Base-by-base conservation (phyloP, 208 protist genomes). In the Crithidia mellificae region DNA sequence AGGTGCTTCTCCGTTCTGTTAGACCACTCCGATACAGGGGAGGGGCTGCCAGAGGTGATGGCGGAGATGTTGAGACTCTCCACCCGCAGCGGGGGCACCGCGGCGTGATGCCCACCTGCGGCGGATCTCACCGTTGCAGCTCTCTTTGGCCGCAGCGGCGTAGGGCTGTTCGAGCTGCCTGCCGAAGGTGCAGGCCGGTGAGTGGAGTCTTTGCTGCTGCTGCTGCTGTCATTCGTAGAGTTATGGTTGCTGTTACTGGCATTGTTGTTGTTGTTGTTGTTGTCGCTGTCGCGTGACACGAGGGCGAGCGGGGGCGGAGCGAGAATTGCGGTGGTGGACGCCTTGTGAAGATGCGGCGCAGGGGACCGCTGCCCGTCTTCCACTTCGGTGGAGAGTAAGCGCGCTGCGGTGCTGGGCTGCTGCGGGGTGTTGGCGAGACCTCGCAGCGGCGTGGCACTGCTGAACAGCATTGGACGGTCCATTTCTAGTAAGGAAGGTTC, bases 1-100 rank as follows among this genome's bases (percentile, higher is more conserved):
- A 2, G 47, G 47, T 61, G 19, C 59, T 62, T 59, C 68, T 30
- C 36, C 11, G 59, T 62, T n/a, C 54, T 61, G 51, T 67, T 62
- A 0, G 58, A 67, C 68, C 41, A 55, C 38, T 59, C 41, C 14
- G 59, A 63, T 6, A 39, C 20, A 24, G 68, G 59, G 17, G 68
- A 74, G 8, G 59, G 52, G 29, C 8, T 55, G 25, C 59, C 59
- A 12, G 68, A 74, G 7, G 27, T 12, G 25, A 74, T 56, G 52
- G 32, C 43, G 30, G 68, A 73, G 29, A 67, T 11, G 27, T 17
- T 51, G 41, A 63, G 59, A 27, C 51, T 67, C 24, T 54, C 59
- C 6, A 24, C 41, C 0, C 44, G 36, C 14, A 61, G 58, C 19
- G 59, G 39, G 1, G 30, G 68, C 24, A 53, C 32, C 7, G 12